Base-by-base conservation (phyloP, 148 eudicot genomes). In the Camellia japonica region DNA sequence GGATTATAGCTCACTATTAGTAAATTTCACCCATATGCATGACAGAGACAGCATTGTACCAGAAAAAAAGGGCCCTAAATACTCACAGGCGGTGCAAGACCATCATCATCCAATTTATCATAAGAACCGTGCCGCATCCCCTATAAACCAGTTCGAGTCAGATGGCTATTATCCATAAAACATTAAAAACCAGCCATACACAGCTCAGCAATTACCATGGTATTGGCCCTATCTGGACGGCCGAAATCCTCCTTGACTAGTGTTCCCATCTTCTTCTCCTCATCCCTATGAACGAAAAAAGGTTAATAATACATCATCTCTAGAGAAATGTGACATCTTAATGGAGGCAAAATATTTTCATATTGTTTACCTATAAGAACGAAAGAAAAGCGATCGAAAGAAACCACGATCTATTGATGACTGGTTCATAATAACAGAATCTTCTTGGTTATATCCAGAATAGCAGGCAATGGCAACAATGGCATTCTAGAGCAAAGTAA, bases 91-190 rank as follows among this genome's bases (percentile, higher is more conserved):
- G 99, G 99, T 6, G 98, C 99, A 83, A 96, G 95, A 59, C 99
- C 99, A 85, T 96, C 99, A 62, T 93, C 99, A 72, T 96, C 99
- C 84, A 96, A 84, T 70, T 96, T 96, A 83, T 96, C 99, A 74
- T 96, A 96, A 7, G 99, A 96, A 59, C 99, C 99, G 84, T 96
- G 99, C 9, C 98, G 89, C 99, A 96, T 96, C 61, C 98, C 99
- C 97, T 92, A 78, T 75, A 68, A 82, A 71, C 68, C 42, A 47
- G 54, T 62, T 68, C 19, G 47, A 62, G 64, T 65, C 52, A 80
- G 41, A 77, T 19, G 44, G 14, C 64, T 18, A 3, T 1, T 63
- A 15, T 3, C 56, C 64, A 84, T n/a, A 71, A 30, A 9, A 6
- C 16, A 18, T 3, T 23, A 77, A 38, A 52, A 19, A 18, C 44